Base-by-base conservation (phyloP, 768 basidiomycete species). In the Russula foetens region DNA sequence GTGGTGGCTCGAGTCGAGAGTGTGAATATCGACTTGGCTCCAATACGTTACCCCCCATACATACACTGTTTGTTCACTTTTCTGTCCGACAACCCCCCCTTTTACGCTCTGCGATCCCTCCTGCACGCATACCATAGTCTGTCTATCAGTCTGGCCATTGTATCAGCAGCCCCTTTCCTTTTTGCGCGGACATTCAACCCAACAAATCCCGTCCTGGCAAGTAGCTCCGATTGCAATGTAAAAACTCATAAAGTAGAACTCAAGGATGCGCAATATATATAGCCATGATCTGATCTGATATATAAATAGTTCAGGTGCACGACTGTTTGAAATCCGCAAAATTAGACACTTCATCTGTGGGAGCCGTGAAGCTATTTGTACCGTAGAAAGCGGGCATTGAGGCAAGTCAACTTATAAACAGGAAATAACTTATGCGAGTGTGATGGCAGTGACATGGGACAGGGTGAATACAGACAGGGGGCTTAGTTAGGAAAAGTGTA, bases 401-500 rank as follows among this genome's bases (percentile, higher is more conserved):
- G n/a, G n/a, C 51, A 49, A 35, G 29, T 43, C 38, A 63, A 58
- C 39, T 23, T 65, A 65, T 65, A 65, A 65, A 65, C 64, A 65
- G 23, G 64, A 62, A 63, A 65, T 65, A 65, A 65, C 53, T 65
- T 65, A 65, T 58, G 61, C 54, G 44, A 48, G 28, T 56, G 53
- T 51, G 49, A 43, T 39, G 39, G 23, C n/a, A 24, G 35, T 33
- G 46, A 47, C 33, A n/a, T 48, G 48, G 21, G 49, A 11, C n/a
- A 38, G 4, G 45, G n/a, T 51, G 52, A 31, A 39, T 49, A 57
- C 38, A 50, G 26, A 21, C 50, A n/a, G 12, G 11, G 28, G n/a
- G 26, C 6, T 38, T 35, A 21, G 43, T 24, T 29, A 62, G 33
- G 45, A 17, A 28, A 15, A n/a, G n/a, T n/a, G 56, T 39, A 29